Conservation (phyloP, 192 early-diverging fungal genomes). For the Podila minutissima region DNA sequence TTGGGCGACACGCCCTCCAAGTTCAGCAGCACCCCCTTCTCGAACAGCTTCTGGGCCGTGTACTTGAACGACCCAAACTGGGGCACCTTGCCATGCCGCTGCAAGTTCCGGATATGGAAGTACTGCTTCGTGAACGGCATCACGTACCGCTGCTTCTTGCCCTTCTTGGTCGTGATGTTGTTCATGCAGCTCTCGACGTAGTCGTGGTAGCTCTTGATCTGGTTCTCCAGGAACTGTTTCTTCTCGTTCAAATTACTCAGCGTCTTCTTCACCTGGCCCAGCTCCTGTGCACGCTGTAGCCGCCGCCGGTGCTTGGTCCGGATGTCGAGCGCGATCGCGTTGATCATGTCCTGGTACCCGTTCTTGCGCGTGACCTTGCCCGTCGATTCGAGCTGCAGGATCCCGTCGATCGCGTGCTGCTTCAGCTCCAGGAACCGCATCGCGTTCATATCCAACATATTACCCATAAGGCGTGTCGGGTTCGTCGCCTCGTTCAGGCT, state of each 20-base stretch:
- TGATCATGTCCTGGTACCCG: slow-evolving; percentile 94
- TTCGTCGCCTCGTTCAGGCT: slow-evolving; percentile 16
- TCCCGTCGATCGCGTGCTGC: slow-evolving; percentile 79
- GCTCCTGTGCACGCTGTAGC: slow-evolving; percentile 73
- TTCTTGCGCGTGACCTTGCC: slow-evolving; percentile 75
- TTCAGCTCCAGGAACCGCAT: slow-evolving; percentile 85
- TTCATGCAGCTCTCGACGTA: slow-evolving; percentile 92
- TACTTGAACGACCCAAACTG: slow-evolving; percentile 99
- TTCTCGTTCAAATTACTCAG: slow-evolving; percentile 89
- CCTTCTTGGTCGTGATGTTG: slow-evolving; percentile 79
- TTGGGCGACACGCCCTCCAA: slow-evolving; percentile 85
- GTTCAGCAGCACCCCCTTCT: slow-evolving; percentile 91
- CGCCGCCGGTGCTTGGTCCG: slow-evolving; percentile 90
- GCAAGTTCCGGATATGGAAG: slow-evolving; percentile 89
- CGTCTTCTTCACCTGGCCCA: slow-evolving; percentile 80
- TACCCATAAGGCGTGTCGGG: slow-evolving; percentile 7
- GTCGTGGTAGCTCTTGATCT: slow-evolving; percentile 89
- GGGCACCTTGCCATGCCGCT: slow-evolving; percentile 88
- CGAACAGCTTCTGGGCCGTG: slow-evolving; percentile 90
- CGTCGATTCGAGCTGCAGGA: slow-evolving; percentile 83
- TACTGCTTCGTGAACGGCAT: slow-evolving; percentile 96
- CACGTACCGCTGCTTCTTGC: slow-evolving; percentile 72
- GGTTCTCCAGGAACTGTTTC: slow-evolving; percentile 81
- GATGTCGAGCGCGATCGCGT: slow-evolving; percentile 93
- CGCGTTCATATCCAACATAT: slow-evolving; percentile 62